These are phyloP conservation scores for Citeromyces matritensis DNA, from an alignment of 805 yeast species.

Conservation along the genomic window DNA sequence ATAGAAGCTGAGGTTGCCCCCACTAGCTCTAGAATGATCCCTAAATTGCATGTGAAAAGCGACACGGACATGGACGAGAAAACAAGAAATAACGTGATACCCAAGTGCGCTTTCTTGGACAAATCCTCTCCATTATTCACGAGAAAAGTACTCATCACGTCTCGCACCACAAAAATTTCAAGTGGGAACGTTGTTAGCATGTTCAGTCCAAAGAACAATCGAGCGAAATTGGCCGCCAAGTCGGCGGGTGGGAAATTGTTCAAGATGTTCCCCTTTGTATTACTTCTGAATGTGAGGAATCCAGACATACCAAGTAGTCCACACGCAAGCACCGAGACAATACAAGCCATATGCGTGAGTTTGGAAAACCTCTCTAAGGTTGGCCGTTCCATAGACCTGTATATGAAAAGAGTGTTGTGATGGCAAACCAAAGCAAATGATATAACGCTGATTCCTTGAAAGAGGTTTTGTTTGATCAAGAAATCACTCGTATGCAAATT, in stretches of 20 bases:
- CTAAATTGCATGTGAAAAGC: conserved; percentile 72
- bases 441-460: conserved; percentile 87
- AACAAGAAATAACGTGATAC: conserved; percentile 52
- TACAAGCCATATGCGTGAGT: conserved; percentile 75
- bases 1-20: conserved; percentile 90
- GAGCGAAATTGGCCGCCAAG: conserved; percentile 64
- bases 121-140: conserved; percentile 20
- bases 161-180: conserved; percentile 82
- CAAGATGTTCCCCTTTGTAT: conserved; percentile 74
- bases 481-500: conserved; percentile 24
- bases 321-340: conserved; percentile 69
- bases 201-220: conserved; percentile 82
- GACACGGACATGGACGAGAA: conserved; percentile 63
- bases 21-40: conserved; percentile 76
- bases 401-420: conserved; percentile 84
- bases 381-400: conserved; percentile 67
- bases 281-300: conserved; percentile 54
- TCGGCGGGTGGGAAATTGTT: conserved; percentile 78
- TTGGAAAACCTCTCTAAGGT: conserved; percentile 59
- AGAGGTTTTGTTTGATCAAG: conserved; percentile 48
- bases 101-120: conserved; percentile 33
- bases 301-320: conserved; percentile 71
- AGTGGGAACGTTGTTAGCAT: conserved; percentile 88
- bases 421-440: conserved; percentile 94
- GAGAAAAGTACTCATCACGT: conserved; percentile 60